Evolutionary conservation across 495 filamentous ascomycete genomes (phyloP).

Genomic region (Neurospora sp.): DNA sequence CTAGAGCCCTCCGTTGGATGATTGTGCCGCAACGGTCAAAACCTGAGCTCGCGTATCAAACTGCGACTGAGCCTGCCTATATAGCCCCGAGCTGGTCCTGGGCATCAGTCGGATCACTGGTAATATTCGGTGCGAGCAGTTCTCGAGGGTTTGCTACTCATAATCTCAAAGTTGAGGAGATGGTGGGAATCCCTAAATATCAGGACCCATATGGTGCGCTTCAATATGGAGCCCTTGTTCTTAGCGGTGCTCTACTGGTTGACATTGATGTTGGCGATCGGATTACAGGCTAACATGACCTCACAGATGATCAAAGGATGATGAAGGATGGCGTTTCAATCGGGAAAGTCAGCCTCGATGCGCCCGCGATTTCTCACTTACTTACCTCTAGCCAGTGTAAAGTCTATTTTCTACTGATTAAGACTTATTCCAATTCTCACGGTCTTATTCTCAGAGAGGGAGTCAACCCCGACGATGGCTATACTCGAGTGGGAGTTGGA

Average conservation of each 20-base stretch:
- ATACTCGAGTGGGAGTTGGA: not conserved
- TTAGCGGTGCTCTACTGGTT: not conserved
- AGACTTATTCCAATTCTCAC: rapidly evolving
- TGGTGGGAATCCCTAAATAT: not conserved
- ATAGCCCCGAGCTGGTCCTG: not conserved
- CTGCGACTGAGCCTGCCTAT: no score
- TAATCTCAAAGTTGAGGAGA: not conserved
- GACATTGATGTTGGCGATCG: not conserved
- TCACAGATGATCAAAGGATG: not conserved
- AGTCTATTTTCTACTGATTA: not conserved
- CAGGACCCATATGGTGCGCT: not conserved
- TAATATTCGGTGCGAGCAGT: no score
- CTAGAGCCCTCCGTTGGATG: no score
- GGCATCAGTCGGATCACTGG: not conserved
- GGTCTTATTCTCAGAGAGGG: not conserved
- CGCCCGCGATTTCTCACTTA: not conserved
- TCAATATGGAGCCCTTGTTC: not conserved
- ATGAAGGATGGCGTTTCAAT: not conserved
- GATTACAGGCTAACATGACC: not conserved
- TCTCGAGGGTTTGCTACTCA: no score
- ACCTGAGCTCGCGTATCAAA: no score
- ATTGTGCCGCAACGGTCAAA: no score
- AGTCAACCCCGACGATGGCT: not conserved
- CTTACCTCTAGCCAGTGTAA: not conserved
- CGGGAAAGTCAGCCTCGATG: not conserved